Evolutionary conservation across 73 alveolate genomes (phyloP), one percentile per base, ranked within the genome.

Genomic region (Symbiodinium pilosum): DNA sequence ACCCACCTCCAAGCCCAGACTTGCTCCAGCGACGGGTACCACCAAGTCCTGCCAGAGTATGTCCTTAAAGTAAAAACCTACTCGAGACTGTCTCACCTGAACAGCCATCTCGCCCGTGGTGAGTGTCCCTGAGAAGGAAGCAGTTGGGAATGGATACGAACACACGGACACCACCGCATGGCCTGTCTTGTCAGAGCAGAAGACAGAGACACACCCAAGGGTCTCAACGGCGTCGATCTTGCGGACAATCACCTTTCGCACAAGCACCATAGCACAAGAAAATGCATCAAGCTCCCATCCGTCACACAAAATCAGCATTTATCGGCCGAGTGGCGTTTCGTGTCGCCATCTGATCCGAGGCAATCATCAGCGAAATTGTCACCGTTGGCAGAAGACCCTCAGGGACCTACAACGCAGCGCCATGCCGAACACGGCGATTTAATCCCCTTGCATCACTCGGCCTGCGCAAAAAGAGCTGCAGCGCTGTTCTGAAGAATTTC

Each of bases 181-280:
- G 96, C 98, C 98, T 75, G 98, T 92, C 98, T 92, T 92, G 98
- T 92, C 98, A 38, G 98, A 92, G 98, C 98, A 92, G 52, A 92
- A 92, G 24, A 92, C 98, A 18, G 98, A 92, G 43, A 92, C 98
- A 36, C 98, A 92, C 42, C 98, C 98, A 43, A 92, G 43, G 40
- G 98, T 92, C 52, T 92, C 98, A 42, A 92, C 98, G 2, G 98
- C 98, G 36, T 92, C 98, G 32, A 92, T 92, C 98, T 92, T 92
- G 59, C 98, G 98, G 43, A 92, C 98, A 30, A 92, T 71, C 51
- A 92, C 98, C 98, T 92, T 32, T 5, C 39, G 20, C 81, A 47
- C 59, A 47, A 47, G 59, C 59, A 14, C 21, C 59, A 47, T 6
- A 47, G 59, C 59, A 47, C 59, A 6, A 47, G 59, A 47, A 47